These are phyloP conservation scores for Exophiala xenobiotica DNA, from an alignment of 2,329 filamentous ascomycete species.

Conservation along the genomic window DNA sequence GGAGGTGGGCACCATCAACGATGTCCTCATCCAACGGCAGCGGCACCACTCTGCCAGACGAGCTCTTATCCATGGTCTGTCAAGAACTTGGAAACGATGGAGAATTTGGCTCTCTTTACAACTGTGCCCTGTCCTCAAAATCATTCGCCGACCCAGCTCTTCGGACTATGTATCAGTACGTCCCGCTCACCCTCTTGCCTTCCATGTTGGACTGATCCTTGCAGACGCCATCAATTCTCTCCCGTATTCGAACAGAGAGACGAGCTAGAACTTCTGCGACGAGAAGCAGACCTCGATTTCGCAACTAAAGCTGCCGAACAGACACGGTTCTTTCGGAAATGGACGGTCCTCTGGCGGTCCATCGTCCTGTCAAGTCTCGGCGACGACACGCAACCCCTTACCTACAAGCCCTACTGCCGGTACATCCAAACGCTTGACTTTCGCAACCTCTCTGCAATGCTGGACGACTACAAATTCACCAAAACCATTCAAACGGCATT, in stretches of 20 bases:
- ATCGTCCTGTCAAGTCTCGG: constrained; percentile 65
- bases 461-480: constrained; percentile 60
- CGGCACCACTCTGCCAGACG: constrained; percentile 26
- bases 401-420: constrained; percentile 66
- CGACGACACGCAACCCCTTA: constrained; percentile 44
- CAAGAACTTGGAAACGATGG: constrained; percentile 56
- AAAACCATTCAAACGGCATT: constrained; percentile 58
- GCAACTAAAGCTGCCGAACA: constrained; percentile 38
- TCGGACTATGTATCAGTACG: constrained; percentile 62
- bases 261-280: constrained; percentile 27
- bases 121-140: constrained; percentile 56
- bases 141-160: constrained; percentile 60
- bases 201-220: neutral
- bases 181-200: constrained; percentile 2
- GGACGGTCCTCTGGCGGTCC: constrained; percentile 66
- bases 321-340: constrained; percentile 53
- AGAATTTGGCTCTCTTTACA: constrained; percentile 62
- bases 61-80: constrained; percentile 45
- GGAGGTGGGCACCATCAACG: neutral
- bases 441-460: constrained; percentile 58
- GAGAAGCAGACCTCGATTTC: constrained; percentile 19
- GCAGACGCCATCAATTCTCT: constrained; percentile 27
- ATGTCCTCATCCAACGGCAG: constrained; percentile 12
- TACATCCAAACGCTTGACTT: constrained; percentile 66
- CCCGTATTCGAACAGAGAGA: constrained; percentile 29